Conservation (phyloP, 2,329 filamentous ascomycete genomes). For the Stagonosporopsis cucurbitacearum region DNA sequence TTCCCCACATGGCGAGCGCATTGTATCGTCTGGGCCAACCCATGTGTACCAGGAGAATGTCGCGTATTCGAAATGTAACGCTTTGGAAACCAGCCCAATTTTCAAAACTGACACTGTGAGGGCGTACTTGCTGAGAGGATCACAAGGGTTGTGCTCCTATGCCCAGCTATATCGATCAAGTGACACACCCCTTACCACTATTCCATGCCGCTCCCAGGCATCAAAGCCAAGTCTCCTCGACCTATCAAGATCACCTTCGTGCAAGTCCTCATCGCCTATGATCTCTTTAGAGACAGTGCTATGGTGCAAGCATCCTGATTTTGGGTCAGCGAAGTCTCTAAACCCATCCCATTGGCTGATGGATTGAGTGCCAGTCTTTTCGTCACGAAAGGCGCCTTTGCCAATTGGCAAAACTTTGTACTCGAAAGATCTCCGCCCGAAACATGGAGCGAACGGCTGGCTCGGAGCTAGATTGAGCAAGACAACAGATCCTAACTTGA, state of each 20-base stretch:
- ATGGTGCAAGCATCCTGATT: conserved; percentile 40
- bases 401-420: conserved; percentile 27
- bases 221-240: conserved; percentile 36
- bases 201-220: conserved; percentile 60
- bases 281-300: conserved; percentile 39
- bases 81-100: conserved; percentile 28
- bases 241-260: conserved; percentile 24
- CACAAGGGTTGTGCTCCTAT: conserved; percentile 22
- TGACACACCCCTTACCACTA: conserved; percentile 63
- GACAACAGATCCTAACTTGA: conserved; percentile 60
- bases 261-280: conserved; percentile 22
- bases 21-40: conserved; percentile 31
- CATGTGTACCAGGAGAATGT: conserved; percentile 41
- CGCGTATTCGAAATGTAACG: conserved; percentile 33
- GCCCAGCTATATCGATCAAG: conserved; percentile 57
- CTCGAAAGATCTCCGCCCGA: conserved; percentile 63
- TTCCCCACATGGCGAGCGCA: conserved; percentile 14
- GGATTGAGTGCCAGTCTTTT: conserved; percentile 42
- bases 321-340: conserved; percentile 44
- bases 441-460: conserved; percentile 61
- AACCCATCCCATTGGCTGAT: conserved; percentile 48
- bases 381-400: conserved; percentile 37
- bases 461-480: conserved; percentile 68
- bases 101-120: conserved; percentile 30
- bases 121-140: conserved; percentile 28